Percentiles rank a stretch among this genome's conserved stretches.
phyloP scores from a whole-genome alignment of 2,329 filamentous ascomycete species.

The Pestalotiopsis sp. region DNA sequence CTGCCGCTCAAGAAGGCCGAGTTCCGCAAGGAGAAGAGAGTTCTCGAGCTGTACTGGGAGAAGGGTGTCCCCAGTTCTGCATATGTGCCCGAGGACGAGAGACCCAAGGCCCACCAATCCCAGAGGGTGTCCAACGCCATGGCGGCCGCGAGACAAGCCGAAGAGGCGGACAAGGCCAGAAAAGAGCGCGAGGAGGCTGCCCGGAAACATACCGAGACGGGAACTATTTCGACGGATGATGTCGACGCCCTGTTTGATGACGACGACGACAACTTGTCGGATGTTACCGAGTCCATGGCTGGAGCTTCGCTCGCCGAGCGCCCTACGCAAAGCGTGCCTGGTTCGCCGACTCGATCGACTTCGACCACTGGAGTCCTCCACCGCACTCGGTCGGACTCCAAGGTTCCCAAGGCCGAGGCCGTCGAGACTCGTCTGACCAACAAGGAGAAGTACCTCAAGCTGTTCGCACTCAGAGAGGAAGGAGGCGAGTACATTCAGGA shows the following conservation, averaged over 20 bases:
- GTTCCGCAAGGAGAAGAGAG: slow-evolving; percentile 92
- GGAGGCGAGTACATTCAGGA: slow-evolving; percentile 97
- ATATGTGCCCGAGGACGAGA: slow-evolving; percentile 95
- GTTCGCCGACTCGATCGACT: slow-evolving; percentile 80
- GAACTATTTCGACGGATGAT: slow-evolving; percentile 90
- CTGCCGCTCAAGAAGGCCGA: slow-evolving; percentile 98
- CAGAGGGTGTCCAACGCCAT: slow-evolving; percentile 75
- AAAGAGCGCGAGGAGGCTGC: slow-evolving; percentile 90
- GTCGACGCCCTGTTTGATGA: slow-evolving; percentile 96
- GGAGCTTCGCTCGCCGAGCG: slow-evolving; percentile 88
- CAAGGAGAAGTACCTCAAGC: slow-evolving; percentile 94
- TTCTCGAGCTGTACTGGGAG: slow-evolving; percentile 98
- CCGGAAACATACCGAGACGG: slow-evolving; percentile 91
- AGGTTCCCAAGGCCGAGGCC: slow-evolving; percentile 74
- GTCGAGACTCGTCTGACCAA: slow-evolving; percentile 81
- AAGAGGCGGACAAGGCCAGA: slow-evolving; percentile 77
- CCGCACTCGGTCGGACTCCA: slow-evolving; percentile 92
- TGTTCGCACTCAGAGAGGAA: slow-evolving; percentile 89
- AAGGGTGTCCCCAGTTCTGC: slow-evolving; percentile 97
- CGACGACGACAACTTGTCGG: slow-evolving; percentile 84
- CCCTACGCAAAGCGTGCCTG: slow-evolving; percentile 92
- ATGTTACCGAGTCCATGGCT: slow-evolving; percentile 87
- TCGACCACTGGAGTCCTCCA: slow-evolving; percentile 72
- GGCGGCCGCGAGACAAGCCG: slow-evolving; percentile 77
- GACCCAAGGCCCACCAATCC: slow-evolving; percentile 78